A percentile compares a stretch with the other conserved stretches of the same genome.
Evolutionary conservation across 768 basidiomycete species (phyloP).

Genomic region (Agrocybe chaxingu): DNA sequence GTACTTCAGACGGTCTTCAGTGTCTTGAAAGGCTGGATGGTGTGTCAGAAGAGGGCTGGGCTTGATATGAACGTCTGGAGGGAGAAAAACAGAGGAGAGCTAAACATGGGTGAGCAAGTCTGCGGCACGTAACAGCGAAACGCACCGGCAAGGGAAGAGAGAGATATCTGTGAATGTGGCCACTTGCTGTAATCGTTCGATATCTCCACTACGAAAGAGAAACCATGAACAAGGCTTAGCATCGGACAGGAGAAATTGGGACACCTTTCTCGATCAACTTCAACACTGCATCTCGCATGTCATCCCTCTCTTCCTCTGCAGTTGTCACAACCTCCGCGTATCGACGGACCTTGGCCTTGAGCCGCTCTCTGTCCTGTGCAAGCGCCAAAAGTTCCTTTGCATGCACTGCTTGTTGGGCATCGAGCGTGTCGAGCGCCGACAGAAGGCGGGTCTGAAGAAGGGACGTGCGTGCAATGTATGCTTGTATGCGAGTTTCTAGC

Average conservation of each 20-base stretch:
- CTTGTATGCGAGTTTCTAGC: slow-evolving; percentile 8
- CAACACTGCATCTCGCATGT: slow-evolving; percentile 50
- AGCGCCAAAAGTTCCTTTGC: slow-evolving; percentile 34
- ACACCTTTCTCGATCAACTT: slow-evolving; percentile 59
- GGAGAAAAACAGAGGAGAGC: not conserved
- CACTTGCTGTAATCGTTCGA: slow-evolving; percentile 41
- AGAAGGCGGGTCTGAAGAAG: slow-evolving; percentile 44
- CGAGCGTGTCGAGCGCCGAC: slow-evolving; percentile 48
- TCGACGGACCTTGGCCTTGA: slow-evolving; percentile 35
- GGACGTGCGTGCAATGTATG: slow-evolving; percentile 33
- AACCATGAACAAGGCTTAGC: not conserved
- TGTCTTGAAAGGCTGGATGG: slow-evolving; percentile 1
- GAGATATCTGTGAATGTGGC: slow-evolving; percentile 41
- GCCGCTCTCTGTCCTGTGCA: slow-evolving; percentile 25
- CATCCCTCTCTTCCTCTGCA: slow-evolving; percentile 47
- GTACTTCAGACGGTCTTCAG: slow-evolving; percentile 33
- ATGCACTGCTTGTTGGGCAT: slow-evolving; percentile 37
- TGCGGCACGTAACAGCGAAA: not conserved
- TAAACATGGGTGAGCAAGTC: too few species aligned
- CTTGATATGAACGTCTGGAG: not conserved
- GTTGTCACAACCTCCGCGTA: slow-evolving; percentile 27
- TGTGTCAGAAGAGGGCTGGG: not conserved
- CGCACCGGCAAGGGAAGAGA: slow-evolving; percentile 43
- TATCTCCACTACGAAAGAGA: slow-evolving; percentile 35
- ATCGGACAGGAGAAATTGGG: slow-evolving; percentile 16